Percentiles rank a stretch among this genome's conserved stretches.
phyloP scores from a whole-genome alignment of 768 basidiomycete genomes.

The Pulveroboletus sp. region DNA sequence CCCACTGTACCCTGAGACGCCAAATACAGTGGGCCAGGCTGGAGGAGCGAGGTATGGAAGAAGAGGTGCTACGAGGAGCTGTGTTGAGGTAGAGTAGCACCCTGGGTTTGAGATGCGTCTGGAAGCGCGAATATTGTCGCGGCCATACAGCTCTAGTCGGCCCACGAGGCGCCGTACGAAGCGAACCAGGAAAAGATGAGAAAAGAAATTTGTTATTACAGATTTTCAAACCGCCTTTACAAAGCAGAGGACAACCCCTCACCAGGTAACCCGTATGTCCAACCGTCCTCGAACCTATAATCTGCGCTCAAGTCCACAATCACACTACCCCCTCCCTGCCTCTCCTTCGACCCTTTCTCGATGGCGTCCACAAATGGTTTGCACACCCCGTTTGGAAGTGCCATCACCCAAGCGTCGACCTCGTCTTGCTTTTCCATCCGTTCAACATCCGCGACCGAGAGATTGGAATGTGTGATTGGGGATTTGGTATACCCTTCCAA shows the following conservation, averaged over 20 bases:
- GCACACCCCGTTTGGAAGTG: constrained; percentile 94
- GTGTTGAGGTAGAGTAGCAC: constrained; percentile 92
- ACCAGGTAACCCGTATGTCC: constrained; percentile 99
- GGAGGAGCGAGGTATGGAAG: constrained; percentile 61
- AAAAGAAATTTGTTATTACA: constrained; percentile 35
- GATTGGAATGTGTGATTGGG: constrained; percentile 72
- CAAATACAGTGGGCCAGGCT: constrained; percentile 82
- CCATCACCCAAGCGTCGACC: constrained; percentile 99
- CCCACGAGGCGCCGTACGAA: background rate
- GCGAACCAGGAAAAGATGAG: constrained; percentile 24
- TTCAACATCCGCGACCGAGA: constrained; percentile 76
- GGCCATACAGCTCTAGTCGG: constrained; percentile 79
- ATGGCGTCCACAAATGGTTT: constrained; percentile 97
- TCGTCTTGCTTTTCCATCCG: constrained; percentile 85
- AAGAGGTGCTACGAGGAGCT: constrained; percentile 89
- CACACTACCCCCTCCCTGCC: constrained; percentile 54
- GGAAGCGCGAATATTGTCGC: constrained; percentile 60
- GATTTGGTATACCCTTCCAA: constrained; percentile 82
- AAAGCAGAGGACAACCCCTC: constrained; percentile 47
- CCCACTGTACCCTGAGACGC: constrained; percentile 91
- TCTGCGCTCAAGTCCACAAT: constrained; percentile 93
- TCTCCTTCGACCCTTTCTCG: constrained; percentile 67
- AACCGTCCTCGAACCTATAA: constrained; percentile 89
- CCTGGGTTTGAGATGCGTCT: constrained; percentile 96
- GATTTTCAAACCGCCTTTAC: constrained; percentile 34